Evolutionary conservation across 768 basidiomycete species (phyloP).

Genomic region (Lanmaoa pseudosensibilis): DNA sequence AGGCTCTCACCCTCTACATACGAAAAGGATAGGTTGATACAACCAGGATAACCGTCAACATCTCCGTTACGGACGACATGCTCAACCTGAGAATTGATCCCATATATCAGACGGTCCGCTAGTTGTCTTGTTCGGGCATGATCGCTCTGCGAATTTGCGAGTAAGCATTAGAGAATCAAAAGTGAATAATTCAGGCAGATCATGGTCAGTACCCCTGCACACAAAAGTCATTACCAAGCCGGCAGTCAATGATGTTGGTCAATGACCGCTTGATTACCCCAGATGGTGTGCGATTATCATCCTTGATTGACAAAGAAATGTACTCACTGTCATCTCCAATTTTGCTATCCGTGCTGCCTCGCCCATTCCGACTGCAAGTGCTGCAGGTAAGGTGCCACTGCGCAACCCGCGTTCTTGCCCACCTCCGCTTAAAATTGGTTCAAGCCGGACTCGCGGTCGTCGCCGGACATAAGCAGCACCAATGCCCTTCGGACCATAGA

Average conservation of each 20-base stretch:
- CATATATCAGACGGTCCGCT: constrained; percentile 76
- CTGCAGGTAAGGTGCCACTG: constrained; percentile 90
- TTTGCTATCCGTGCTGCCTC: constrained; percentile 93
- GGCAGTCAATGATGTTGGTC: constrained; percentile 28
- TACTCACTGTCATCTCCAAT: constrained; percentile 88
- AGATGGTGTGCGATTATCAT: constrained; percentile 48
- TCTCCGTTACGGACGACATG: constrained; percentile 96
- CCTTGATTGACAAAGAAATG: constrained; percentile 26
- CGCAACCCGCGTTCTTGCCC: constrained; percentile 96
- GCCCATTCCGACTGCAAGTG: constrained; percentile 88
- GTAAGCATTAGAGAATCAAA: constrained; percentile 1
- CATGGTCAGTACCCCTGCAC: constrained; percentile 94
- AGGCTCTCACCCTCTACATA: constrained; percentile 98
- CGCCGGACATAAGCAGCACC: constrained; percentile 94
- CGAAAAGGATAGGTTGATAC: constrained; percentile 92
- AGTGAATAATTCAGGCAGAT: background rate
- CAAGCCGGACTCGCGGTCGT: constrained; percentile 88
- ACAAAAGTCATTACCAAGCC: constrained; percentile 62
- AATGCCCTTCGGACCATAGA: constrained; percentile 97
- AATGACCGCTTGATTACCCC: constrained; percentile 46
- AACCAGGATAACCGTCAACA: constrained; percentile 87
- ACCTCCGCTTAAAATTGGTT: constrained; percentile 93
- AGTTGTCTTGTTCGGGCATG: constrained; percentile 70
- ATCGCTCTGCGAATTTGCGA: constrained; percentile 58
- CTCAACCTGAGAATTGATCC: constrained; percentile 82